phyloP scores from a whole-genome alignment of 305 asterid genomes.

The Fraxinus baroniana region DNA sequence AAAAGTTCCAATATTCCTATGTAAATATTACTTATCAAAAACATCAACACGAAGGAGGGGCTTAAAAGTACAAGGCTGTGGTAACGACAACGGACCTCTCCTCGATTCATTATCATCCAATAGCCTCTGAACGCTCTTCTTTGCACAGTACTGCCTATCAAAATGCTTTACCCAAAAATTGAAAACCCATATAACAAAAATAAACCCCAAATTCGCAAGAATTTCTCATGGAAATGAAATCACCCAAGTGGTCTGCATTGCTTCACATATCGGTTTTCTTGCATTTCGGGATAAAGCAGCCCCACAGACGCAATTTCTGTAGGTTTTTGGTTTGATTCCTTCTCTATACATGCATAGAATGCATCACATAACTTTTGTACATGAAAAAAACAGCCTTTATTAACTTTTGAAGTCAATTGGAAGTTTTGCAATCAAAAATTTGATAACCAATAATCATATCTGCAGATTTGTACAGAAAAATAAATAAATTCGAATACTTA shows the following conservation, averaged over 20 bases:
- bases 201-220: neutral
- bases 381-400: neutral
- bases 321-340: constrained; percentile 63
- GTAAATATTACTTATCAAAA: neutral
- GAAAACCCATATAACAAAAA: neutral
- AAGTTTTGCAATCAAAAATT: neutral
- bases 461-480: neutral
- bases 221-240: constrained; percentile 16
- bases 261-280: constrained; percentile 60
- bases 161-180: constrained; percentile 71
- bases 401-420: constrained; percentile 16
- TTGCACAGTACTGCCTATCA: constrained; percentile 85
- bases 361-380: constrained; percentile 74
- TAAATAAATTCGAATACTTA: neutral
- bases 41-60: constrained; percentile 35
- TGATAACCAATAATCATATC: neutral
- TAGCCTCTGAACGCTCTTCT: constrained; percentile 78
- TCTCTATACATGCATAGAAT: constrained; percentile 75
- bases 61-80: constrained; percentile 61
- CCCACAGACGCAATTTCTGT: constrained; percentile 75
- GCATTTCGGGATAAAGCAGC: constrained; percentile 87
- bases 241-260: constrained; percentile 88
- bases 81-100: constrained; percentile 93
- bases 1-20: neutral
- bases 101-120: constrained; percentile 80